Base-by-base conservation (phyloP, 192 early-diverging fungal species). In the Dissophora ornata region DNA sequence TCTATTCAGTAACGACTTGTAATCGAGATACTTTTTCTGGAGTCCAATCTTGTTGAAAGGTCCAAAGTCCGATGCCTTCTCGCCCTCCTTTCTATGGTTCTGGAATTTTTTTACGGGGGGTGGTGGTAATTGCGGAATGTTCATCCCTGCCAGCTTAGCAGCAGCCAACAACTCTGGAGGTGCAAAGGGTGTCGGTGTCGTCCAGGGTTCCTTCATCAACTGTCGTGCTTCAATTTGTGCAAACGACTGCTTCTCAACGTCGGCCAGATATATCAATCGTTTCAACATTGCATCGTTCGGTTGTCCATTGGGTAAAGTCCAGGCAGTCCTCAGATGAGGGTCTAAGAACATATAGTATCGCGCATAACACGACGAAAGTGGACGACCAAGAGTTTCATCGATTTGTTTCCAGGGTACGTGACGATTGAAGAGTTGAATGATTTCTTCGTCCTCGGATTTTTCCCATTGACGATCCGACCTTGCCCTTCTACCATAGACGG, bases 271-370 rank as follows among this genome's bases (percentile, higher is more conserved):
- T 2, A 55, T 28, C 25, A 77, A 36, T 4, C 63, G 56, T 34
- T 58, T 40, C 7, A 67, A 13, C 53, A 77, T 40, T 0, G 33
- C 50, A 0, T 13, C 8, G 49, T 77, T 65, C 0, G 33, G 57
- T 13, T 55, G 48, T 26, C 71, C 71, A 29, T 67, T 49, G 1
- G 64, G 45, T 6, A 77, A 38, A n/a, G 9, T 41, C 71, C 71
- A 77, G 4, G 51, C 21, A 41, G 57, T n/a, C 15, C 41, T 3
- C 0, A 77, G 51, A 21, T 61, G 45, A 1, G 71, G 71, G 24
- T 77, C 64, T 26, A 77, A 48, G 0, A 34, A 32, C 8, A 64
- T 62, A 36, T 67, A 53, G 38, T 61, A 77, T 19, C 71, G 71
- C n/a, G 54, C 22, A n/a, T 77, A 59, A 36, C 63, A 53, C 0